These are phyloP conservation scores for Cladophialophora chaetospira DNA, from an alignment of 2,329 filamentous ascomycete species.

Conservation along the genomic window DNA sequence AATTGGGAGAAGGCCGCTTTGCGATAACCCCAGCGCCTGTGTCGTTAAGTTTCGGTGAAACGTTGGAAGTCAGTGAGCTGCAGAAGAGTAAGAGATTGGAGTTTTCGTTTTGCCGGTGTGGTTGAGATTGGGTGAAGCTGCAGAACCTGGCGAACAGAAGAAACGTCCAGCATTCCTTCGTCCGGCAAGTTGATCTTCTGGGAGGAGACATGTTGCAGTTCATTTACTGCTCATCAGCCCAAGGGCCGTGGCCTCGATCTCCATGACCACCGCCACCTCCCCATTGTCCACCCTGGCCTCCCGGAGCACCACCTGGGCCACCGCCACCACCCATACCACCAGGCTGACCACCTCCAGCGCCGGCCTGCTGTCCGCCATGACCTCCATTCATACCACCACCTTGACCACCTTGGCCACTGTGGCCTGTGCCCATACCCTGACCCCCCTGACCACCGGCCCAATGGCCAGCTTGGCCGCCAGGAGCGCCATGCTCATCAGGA, in stretches of 20 bases:
- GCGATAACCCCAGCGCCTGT: background rate
- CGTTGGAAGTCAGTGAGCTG: background rate
- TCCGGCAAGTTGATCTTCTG: background rate
- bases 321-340: background rate
- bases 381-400: background rate
- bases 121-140: background rate
- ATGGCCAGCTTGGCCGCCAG: background rate
- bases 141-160: background rate
- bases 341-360: background rate
- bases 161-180: background rate
- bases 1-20: background rate
- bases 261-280: background rate
- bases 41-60: background rate
- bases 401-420: background rate
- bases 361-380: background rate
- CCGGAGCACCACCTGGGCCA: too few relatives aligned
- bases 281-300: background rate
- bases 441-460: background rate
- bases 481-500: background rate
- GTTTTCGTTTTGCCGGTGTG: background rate
- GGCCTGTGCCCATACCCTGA: too few relatives aligned
- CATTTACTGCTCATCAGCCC: constrained; percentile 7
- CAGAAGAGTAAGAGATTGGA: background rate
- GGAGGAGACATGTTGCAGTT: background rate
- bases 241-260: constrained; percentile 3